Base-by-base conservation (phyloP, 2,329 filamentous ascomycete species). In the Venturia nashicola region DNA sequence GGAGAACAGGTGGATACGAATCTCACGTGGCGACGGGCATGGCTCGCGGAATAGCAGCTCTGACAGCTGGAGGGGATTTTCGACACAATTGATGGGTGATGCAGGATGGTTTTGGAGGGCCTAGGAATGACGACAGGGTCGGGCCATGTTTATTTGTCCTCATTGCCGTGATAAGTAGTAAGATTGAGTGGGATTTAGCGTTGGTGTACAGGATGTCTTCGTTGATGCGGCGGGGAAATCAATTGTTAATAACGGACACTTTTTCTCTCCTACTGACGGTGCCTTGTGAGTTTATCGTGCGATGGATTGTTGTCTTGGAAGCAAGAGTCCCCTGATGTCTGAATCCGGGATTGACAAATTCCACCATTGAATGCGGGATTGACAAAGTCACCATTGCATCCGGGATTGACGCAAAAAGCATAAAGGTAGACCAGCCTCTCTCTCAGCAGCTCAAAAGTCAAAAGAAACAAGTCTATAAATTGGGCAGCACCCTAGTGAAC, bases 21-120 rank as follows among this genome's bases (percentile, higher is more conserved):
- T 36, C 51, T 14, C 23, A 32, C 6, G 34, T 62, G 12, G 43
- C 60, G 18, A 57, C 51, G 5, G 23, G 42, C 14, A 62, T 62
- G 60, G 60, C 60, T 32, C 60, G 44, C 23, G 60, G 60, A 18
- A 48, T 62, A 27, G 34, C 60, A 39, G 60, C 60, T 14, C 20
- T 62, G n/a, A 62, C 60, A 14, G 44, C 60, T 36, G 60, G 60
- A 51, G 60, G 60, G 12, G 60, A 62, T 16, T 46, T 23, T n/a
- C 42, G 60, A 48, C 40, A 48, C 42, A 62, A 62, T 62, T 51
- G 44, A 51, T 23, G 46, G 11, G 16, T 11, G 18, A 36, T 18
- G 14, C 51, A 57, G 32, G 32, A 57, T 36, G 27, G 11, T 8
- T 57, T 12, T 8, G 51, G 14, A 27, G 20, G 46, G 20, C 8